Percentiles rank a stretch among this genome's conserved stretches.
Evolutionary conservation across 495 filamentous ascomycete species (phyloP).

Genomic region (Annulohypoxylon maeteangense): DNA sequence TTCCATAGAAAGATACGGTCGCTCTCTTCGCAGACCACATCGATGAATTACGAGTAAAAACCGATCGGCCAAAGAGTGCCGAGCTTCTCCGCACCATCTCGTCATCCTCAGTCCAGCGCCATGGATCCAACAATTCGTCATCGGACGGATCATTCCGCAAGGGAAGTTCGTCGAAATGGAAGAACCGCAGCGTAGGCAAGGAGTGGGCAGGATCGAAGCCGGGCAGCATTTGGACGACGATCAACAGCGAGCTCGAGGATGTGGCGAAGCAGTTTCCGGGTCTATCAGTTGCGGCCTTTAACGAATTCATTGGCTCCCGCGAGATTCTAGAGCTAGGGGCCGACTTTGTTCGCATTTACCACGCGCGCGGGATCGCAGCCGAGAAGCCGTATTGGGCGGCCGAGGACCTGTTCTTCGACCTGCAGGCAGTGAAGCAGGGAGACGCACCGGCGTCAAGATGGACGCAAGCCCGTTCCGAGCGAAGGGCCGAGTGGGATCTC

Average conservation of each 20-base stretch:
- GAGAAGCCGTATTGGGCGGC: slow-evolving; percentile 38
- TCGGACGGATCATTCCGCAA: slow-evolving; percentile 20
- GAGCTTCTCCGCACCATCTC: not conserved
- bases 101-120: slow-evolving; percentile 20
- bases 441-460: slow-evolving; percentile 25
- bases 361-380: not conserved
- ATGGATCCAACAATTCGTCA: slow-evolving; percentile 24
- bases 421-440: slow-evolving; percentile 43
- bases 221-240: slow-evolving; percentile 34
- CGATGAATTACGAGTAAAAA: slow-evolving; percentile 53
- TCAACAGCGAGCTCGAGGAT: slow-evolving; percentile 28
- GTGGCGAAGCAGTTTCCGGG: slow-evolving; percentile 29
- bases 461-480: slow-evolving; percentile 24
- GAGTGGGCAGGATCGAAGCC: slow-evolving; percentile 27
- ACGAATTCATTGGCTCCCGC: slow-evolving; percentile 39
- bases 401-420: slow-evolving; percentile 44
- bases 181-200: slow-evolving; percentile 23
- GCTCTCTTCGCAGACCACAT: slow-evolving; percentile 56
- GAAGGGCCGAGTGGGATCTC: slow-evolving; percentile 38
- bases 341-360: slow-evolving; percentile 36
- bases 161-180: slow-evolving; percentile 8
- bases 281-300: slow-evolving; percentile 35
- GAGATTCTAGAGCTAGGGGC: slow-evolving; percentile 41
- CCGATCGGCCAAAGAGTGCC: not conserved
- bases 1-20: slow-evolving; percentile 20